Base-by-base conservation (phyloP, 163 green algal genomes). In the Chlorella variabilis region DNA sequence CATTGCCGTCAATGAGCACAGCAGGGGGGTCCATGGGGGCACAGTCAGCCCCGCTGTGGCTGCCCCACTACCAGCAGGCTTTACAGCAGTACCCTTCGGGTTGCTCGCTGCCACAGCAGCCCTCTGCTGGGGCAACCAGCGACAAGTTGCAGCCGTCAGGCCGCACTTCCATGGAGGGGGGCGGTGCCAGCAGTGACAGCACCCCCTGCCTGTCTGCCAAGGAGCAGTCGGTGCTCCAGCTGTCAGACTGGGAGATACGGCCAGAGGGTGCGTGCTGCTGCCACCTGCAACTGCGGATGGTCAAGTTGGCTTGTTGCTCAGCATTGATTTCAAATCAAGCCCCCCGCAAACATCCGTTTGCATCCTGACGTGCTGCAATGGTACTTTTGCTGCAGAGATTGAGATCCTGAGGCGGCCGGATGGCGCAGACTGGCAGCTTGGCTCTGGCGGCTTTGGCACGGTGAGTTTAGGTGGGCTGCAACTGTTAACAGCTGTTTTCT, bases 361-460 rank as follows among this genome's bases (percentile, higher is more conserved):
- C 27, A 17, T 5, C 20, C 29, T 31, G 7, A 4, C 1, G 21
- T 58, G 34, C 63, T 33, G 18, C 34, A 2, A 33, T 4, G 2
- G n/a, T n/a, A n/a, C n/a, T n/a, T n/a, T 3, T 27, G 13, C 49
- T 42, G 54, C 76, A 82, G 81, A 89, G 38, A 79, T 89, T 31
- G 29, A 84, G 69, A 77, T 88, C 25, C 34, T 85, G 59, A 76
- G 75, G 56, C 80, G 75, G 7, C 59, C 76, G 0, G 75, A 89
- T 21, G 84, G 84, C 13, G 36, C 31, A 0, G 54, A 78, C 21
- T 87, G 80, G 84, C 49, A 78, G 75, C 84, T 88, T 62, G 84
- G 84, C 23, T 42, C 39, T 36, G 84, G 84, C 23, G 84, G 75
- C 9, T 86, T 84, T 79, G 84, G 84, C 33, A 87, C 66, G 34